Evolutionary conservation across 2,329 filamentous ascomycete genomes (phyloP).

Genomic region (Neofusicoccum laricinum): DNA sequence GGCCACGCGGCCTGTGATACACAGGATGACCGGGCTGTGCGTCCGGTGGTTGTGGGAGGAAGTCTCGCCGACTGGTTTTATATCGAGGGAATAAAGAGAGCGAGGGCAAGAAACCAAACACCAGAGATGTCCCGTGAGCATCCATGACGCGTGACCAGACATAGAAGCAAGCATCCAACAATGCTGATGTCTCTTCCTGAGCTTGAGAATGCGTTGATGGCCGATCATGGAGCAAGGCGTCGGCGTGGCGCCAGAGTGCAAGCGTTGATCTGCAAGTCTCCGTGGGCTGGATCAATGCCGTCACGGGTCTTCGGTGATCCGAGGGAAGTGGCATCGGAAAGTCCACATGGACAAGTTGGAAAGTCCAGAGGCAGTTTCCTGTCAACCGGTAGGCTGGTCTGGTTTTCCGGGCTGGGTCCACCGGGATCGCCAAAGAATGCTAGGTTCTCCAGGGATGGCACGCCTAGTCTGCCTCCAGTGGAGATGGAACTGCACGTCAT

Average conservation of each 20-base stretch:
- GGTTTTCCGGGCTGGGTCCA: neutral
- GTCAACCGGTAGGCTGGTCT: neutral
- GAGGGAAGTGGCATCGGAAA: neutral
- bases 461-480: neutral
- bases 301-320: neutral
- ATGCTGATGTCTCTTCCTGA: too few relatives aligned
- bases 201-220: too few relatives aligned
- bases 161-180: too few relatives aligned
- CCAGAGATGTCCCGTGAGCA: too few relatives aligned
- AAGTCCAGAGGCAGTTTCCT: neutral
- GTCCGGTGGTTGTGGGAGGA: neutral
- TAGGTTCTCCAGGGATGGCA: neutral
- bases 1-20: constrained; percentile 30
- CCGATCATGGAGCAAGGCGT: too few relatives aligned
- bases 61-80: neutral
- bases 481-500: constrained; percentile 2
- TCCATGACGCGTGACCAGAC: too few relatives aligned
- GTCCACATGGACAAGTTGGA: neutral
- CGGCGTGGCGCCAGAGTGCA: too few relatives aligned
- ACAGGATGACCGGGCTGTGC: neutral
- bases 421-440: neutral
- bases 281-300: neutral
- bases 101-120: too few relatives aligned
- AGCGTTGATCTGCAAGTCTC: too few relatives aligned
- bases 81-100: too few relatives aligned